These are phyloP conservation scores for Umbelopsis sp. DNA, from an alignment of 192 early-diverging fungal species.

Conservation along the genomic window DNA sequence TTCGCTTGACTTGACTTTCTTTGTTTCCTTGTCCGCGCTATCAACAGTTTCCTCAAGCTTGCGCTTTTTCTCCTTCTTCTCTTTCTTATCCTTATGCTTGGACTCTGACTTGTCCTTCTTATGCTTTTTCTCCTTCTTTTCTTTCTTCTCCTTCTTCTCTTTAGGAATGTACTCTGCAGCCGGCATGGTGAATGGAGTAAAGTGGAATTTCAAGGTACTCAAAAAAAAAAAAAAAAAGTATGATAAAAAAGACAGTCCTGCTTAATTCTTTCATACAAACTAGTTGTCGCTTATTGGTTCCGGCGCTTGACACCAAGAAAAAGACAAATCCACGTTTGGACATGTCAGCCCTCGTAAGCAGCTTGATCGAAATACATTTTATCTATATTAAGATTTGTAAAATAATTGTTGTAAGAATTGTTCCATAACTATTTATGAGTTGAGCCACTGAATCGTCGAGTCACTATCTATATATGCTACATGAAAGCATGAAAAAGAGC, in stretches of 20 bases:
- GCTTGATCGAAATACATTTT: too few species aligned
- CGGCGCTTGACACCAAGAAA: not conserved
- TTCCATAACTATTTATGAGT: not conserved
- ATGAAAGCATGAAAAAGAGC: too few species aligned
- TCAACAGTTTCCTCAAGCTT: slow-evolving; percentile 29
- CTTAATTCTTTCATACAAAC: not conserved
- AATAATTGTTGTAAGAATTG: not conserved
- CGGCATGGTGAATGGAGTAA: not conserved
- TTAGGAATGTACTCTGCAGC: not conserved
- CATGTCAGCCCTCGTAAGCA: not conserved
- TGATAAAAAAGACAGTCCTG: not conserved
- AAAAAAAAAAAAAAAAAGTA: slow-evolving; percentile 28
- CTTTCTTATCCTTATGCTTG: slow-evolving; percentile 38
- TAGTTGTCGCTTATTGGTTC: not conserved
- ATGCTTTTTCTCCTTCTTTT: slow-evolving; percentile 37
- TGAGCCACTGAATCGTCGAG: not conserved
- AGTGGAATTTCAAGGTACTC: slow-evolving; percentile 16
- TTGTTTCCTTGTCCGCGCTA: slow-evolving; percentile 24
- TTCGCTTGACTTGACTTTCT: slow-evolving; percentile 8
- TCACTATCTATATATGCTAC: too few species aligned
- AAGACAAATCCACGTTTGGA: slow-evolving; percentile 14
- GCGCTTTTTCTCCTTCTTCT: slow-evolving; percentile 37
- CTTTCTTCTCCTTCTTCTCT: slow-evolving; percentile 6
- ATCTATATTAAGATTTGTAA: not conserved
- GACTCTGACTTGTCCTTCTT: slow-evolving; percentile 25